Percentiles rank a stretch among this genome's conserved stretches.
Evolutionary conservation across 1,139 yeast genomes (phyloP).

Genomic region (Lodderomyces oxycetoniae): DNA sequence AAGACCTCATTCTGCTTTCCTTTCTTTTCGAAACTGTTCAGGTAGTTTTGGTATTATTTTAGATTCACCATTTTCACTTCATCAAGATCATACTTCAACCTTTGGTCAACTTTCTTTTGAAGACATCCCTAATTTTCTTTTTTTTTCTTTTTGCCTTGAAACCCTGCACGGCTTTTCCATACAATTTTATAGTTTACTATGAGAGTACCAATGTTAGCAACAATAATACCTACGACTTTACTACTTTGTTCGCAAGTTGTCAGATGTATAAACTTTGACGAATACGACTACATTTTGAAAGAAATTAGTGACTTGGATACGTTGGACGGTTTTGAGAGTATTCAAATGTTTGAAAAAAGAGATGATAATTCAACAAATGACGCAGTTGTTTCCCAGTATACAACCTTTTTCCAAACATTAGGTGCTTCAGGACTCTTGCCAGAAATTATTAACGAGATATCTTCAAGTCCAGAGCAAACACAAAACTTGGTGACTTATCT

Average conservation of each 20-base stretch:
- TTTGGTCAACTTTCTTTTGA: too few relatives aligned
- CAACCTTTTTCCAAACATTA: conserved; percentile 20
- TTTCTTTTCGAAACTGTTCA: too few relatives aligned
- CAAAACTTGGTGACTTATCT: conserved; percentile 21
- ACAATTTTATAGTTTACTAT: too few relatives aligned
- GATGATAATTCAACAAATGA: conserved; percentile 13
- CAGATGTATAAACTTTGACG: conserved; percentile 4
- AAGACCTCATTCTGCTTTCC: too few relatives aligned
- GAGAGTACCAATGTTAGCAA: conserved; percentile 3
- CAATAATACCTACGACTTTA: conserved; percentile 4
- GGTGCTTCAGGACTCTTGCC: conserved; percentile 29
- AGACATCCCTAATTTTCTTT: too few relatives aligned
- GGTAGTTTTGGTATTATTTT: too few relatives aligned
- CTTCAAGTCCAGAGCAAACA: conserved; percentile 18
- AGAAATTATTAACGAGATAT: conserved; percentile 28
- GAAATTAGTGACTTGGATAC: conserved; percentile 5
- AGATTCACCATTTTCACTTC: too few relatives aligned
- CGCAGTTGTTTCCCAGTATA: conserved; percentile 17
- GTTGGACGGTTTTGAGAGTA: background rate
- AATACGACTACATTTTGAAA: conserved; percentile 9
- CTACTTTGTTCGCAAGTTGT: conserved; percentile 2
- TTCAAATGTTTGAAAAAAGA: conserved; percentile 17
- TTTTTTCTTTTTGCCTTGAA: too few relatives aligned
- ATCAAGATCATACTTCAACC: too few relatives aligned
- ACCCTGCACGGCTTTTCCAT: too few relatives aligned